phyloP scores from a whole-genome alignment of 352 stramenopile genomes.

The Globisporangium perplexum region DNA sequence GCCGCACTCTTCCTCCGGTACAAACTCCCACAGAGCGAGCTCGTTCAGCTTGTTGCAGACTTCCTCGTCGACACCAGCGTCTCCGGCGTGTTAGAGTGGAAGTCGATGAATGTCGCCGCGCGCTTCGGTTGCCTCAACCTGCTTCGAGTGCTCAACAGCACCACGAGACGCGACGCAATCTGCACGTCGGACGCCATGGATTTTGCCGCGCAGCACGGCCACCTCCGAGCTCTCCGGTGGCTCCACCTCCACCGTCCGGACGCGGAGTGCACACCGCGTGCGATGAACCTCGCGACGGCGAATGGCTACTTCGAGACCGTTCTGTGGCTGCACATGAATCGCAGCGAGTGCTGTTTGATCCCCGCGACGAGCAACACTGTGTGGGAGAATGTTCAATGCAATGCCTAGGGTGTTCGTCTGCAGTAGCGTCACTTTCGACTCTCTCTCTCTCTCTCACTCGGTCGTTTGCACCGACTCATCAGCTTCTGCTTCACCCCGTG shows the following conservation, averaged over 20 bases:
- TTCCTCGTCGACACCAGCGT: background rate
- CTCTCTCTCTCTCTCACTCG: too few relatives aligned
- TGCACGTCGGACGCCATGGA: conserved; percentile 3
- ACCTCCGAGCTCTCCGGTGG: background rate
- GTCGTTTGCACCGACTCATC: too few relatives aligned
- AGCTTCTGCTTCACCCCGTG: too few relatives aligned
- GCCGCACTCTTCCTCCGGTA: background rate
- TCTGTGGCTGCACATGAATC: too few relatives aligned
- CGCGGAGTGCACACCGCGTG: too few relatives aligned
- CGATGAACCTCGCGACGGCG: too few relatives aligned
- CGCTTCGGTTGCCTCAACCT: conserved; percentile 1
- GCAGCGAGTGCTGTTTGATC: too few relatives aligned
- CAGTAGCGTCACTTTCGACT: too few relatives aligned
- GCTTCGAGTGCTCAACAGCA: conserved; percentile 1
- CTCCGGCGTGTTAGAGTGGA: conserved; percentile 2
- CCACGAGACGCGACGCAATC: background rate
- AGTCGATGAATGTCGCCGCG: conserved; percentile 3
- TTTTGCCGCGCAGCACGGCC: conserved; percentile 1
- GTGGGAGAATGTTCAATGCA: too few relatives aligned
- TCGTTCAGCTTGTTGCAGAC: background rate
- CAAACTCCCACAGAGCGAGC: background rate
- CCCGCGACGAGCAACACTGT: too few relatives aligned
- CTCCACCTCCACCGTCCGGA: background rate
- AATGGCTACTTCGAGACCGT: too few relatives aligned
- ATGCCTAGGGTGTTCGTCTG: too few relatives aligned